Conservation (phyloP, 192 early-diverging fungal species). For the Glomus cerebriforme region DNA sequence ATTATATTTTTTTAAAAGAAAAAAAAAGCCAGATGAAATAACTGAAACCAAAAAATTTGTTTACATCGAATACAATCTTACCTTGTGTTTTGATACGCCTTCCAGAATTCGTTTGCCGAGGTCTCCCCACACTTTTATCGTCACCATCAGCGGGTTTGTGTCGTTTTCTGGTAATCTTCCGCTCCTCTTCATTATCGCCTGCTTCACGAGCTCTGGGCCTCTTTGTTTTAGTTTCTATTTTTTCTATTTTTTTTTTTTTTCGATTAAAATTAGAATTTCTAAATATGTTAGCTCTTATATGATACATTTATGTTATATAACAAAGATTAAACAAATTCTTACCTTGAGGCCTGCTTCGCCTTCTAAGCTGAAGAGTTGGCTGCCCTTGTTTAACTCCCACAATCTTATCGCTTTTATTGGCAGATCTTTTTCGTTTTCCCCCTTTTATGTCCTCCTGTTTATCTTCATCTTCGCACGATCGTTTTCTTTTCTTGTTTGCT, state of each 20-base stretch:
- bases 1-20: too few species aligned
- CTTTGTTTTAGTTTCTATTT: not conserved
- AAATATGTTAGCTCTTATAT: too few species aligned
- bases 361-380: not conserved
- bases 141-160: not conserved
- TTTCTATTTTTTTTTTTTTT: too few species aligned
- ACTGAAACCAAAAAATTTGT: not conserved
- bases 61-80: not conserved
- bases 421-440: not conserved
- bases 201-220: not conserved
- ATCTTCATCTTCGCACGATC: not conserved
- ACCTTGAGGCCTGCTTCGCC: not conserved
- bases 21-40: not conserved
- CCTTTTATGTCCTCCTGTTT: not conserved
- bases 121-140: not conserved
- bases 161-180: not conserved
- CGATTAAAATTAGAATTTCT: too few species aligned
- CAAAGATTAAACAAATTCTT: not conserved
- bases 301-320: not conserved
- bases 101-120: not conserved
- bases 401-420: not conserved
- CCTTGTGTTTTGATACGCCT: not conserved
- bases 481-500: not conserved
- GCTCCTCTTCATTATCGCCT: not conserved
- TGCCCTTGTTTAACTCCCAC: not conserved